Evolutionary conservation across 1,284 basidiomycete genomes (phyloP), one percentile per base, ranked within the genome.

Genomic region (Grifola frondosa): DNA sequence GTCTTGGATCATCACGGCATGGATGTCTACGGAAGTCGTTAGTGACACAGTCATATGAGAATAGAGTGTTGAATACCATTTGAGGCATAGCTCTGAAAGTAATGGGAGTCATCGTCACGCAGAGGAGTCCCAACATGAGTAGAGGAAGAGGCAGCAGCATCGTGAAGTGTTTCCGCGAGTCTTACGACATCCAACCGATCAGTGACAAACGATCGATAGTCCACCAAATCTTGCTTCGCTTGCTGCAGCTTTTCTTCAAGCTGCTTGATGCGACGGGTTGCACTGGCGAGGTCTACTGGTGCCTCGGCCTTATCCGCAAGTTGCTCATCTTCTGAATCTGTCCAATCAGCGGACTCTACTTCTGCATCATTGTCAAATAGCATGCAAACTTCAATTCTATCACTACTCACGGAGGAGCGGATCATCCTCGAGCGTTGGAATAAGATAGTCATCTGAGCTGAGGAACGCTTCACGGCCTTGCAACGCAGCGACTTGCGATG

Each of bases 21-120:
- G 86, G 30, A 90, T 88, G 50, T 89, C 88, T 88, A 55, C 12
- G 42, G 8, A 6, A 9, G 8, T 31, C 11, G 21, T 19, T 30
- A 12, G 28, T 12, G 13, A 17, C 8, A 15, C 10, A 22, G 15
- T n/a, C 30, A 22, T 6, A 32, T 31, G 31, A 19, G 13, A 15
- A 30, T 2, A n/a, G n/a, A 26, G 3, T 29, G n/a, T 11, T 30
- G n/a, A 23, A 43, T 50, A 90, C 91, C 92, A 58, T 97, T 96
- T 53, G 84, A 84, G n/a, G 80, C 88, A 59, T 99, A 98, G 52
- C 87, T 91, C 48, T 91, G 78, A 67, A 98, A 99, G 67, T 99
- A 99, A 62, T 97, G 90, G 0, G 88, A 80, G 63, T 98, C 96
- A 56, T 97, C 91, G 54, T 95, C 91, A 26, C 84, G 69, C 30